Percentiles rank a stretch among this genome's conserved stretches.
phyloP scores from a whole-genome alignment of 768 basidiomycete genomes.

The Termitomyces eurrhizus region DNA sequence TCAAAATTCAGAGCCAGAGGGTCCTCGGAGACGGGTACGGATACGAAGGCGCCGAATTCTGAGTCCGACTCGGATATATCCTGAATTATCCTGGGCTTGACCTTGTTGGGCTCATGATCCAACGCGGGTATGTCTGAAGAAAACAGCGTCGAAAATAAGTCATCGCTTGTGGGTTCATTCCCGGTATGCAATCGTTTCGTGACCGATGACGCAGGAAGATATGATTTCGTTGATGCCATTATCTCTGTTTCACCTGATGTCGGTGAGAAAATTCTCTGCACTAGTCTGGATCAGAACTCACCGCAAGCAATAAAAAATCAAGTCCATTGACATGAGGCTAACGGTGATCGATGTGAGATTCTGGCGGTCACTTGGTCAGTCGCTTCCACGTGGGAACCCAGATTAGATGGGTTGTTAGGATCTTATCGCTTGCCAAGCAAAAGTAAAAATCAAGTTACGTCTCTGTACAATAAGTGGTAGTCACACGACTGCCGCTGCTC shows the following conservation, averaged over 20 bases:
- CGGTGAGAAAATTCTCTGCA: not conserved
- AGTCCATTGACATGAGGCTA: constrained; percentile 4
- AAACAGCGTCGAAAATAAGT: constrained; percentile 4
- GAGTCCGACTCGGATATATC: constrained; percentile 7
- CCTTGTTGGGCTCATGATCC: not conserved
- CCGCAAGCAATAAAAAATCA: not conserved
- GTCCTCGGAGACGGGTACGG: constrained; percentile 7
- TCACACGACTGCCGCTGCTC: too few relatives aligned
- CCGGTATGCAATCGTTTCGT: not conserved
- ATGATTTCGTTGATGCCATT: constrained; percentile 1
- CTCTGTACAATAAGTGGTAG: too few relatives aligned
- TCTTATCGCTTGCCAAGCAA: not conserved
- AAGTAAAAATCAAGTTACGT: too few relatives aligned
- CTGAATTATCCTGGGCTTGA: not conserved
- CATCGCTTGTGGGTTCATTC: not conserved
- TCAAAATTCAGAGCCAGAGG: constrained; percentile 1
- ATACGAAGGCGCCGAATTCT: constrained; percentile 12
- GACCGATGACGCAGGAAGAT: not conserved
- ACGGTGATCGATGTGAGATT: not conserved
- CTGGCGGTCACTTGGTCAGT: not conserved
- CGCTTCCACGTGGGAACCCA: not conserved
- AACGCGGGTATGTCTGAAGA: not conserved
- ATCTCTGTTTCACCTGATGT: not conserved
- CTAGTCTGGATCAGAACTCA: not conserved
- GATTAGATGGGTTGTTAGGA: not conserved